phyloP scores from a whole-genome alignment of 495 filamentous ascomycete genomes.

The Xylaria nigripes region DNA sequence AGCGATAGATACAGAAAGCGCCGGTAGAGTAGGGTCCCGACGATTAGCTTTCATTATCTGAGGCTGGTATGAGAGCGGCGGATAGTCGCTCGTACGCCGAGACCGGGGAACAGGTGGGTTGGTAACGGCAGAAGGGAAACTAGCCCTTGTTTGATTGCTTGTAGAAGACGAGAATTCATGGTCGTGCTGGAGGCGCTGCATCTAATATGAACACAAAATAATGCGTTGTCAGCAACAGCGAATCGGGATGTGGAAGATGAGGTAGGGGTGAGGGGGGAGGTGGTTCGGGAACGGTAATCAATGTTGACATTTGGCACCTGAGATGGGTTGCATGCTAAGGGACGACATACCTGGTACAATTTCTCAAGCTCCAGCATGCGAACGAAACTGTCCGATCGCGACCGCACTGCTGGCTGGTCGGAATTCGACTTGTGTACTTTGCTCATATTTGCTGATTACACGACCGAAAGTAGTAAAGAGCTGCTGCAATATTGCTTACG shows the following conservation, averaged over 20 bases:
- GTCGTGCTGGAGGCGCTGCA: constrained; percentile 31
- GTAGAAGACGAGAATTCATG: constrained; percentile 19
- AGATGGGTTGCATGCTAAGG: constrained; percentile 28
- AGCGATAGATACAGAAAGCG: constrained; percentile 39
- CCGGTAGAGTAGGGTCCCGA: constrained; percentile 29
- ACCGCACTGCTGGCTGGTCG: constrained; percentile 19
- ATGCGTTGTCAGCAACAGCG: constrained; percentile 22
- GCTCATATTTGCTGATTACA: constrained; percentile 31
- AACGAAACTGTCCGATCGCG: constrained; percentile 37
- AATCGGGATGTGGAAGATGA: constrained; percentile 14
- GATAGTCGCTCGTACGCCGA: constrained; percentile 27
- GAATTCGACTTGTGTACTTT: constrained; percentile 23
- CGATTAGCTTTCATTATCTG: constrained; percentile 39
- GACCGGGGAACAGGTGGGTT: constrained; percentile 21
- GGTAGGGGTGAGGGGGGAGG: constrained; percentile 8
- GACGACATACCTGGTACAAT: constrained; percentile 41
- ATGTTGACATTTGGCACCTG: constrained; percentile 14
- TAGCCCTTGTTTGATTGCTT: constrained; percentile 24
- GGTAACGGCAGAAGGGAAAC: constrained; percentile 21
- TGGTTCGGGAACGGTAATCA: constrained; percentile 12
- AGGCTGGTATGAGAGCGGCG: constrained; percentile 29
- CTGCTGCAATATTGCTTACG: constrained; percentile 12
- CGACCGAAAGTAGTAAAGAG: constrained; percentile 16
- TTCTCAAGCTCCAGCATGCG: constrained; percentile 46
- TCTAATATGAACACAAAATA: constrained; percentile 26